Percentiles rank a stretch among this genome's conserved stretches.
Evolutionary conservation across 73 alveolate species (phyloP).

Genomic region (Paramecium tetraurelia): DNA sequence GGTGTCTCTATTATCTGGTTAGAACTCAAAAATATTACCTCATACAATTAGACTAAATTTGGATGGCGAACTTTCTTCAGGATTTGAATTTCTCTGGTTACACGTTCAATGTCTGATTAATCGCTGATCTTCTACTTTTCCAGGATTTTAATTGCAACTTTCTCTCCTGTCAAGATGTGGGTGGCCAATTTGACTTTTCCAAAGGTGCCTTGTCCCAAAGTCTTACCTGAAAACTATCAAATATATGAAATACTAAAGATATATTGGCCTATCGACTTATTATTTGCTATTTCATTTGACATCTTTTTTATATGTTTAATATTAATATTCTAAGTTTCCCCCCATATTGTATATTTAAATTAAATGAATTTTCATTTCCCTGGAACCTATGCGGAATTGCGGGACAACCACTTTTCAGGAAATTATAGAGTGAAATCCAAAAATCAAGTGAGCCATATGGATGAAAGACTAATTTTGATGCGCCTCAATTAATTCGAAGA

Average conservation of each 20-base stretch:
- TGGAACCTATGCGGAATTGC: not conserved
- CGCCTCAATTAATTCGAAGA: not conserved
- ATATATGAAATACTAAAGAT: not conserved
- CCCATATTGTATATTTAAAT: not conserved
- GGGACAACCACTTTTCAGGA: not conserved
- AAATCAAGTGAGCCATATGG: not conserved
- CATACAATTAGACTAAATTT: conserved; percentile 83
- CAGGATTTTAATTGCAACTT: conserved; percentile 78
- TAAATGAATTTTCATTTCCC: conserved; percentile 26
- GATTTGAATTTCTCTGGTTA: conserved; percentile 90
- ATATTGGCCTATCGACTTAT: not conserved
- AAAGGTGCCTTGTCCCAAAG: conserved; percentile 79
- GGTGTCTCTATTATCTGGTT: conserved; percentile 70
- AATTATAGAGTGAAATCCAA: not conserved
- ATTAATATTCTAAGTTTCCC: not conserved
- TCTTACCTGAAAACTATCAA: conserved; percentile 35
- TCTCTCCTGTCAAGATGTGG: conserved; percentile 78
- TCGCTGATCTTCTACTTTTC: conserved; percentile 77
- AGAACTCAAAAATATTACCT: conserved; percentile 24
- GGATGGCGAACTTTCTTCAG: conserved; percentile 89
- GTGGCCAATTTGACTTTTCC: conserved; percentile 80
- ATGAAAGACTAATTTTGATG: not conserved
- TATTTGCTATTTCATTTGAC: not conserved
- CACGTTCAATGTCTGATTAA: conserved; percentile 86
- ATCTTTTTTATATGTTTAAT: not conserved